Percentiles rank a stretch among this genome's conserved stretches.
These are phyloP conservation scores for Nothomitra cinnamomea DNA, from an alignment of 2,329 filamentous ascomycete genomes.

Conservation along the genomic window DNA sequence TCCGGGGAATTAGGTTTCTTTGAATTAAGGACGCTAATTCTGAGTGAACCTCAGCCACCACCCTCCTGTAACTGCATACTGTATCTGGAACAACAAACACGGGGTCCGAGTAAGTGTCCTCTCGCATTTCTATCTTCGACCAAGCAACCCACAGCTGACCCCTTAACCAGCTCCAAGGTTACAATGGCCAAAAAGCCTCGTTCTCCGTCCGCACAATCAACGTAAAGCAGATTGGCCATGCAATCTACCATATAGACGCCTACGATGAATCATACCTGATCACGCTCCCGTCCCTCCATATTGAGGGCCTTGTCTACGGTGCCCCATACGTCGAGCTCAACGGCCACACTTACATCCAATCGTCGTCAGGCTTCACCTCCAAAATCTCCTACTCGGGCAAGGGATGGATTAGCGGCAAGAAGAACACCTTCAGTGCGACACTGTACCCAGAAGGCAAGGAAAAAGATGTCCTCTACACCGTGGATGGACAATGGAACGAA, in stretches of 20 bases:
- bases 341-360: conserved; percentile 67
- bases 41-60: conserved; percentile 44
- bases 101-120: conserved; percentile 40
- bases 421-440: conserved; percentile 70
- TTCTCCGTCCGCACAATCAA: conserved; percentile 77
- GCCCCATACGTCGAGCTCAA: conserved; percentile 85
- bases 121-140: not conserved
- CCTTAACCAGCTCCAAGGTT: conserved; percentile 43
- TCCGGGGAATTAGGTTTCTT: not conserved
- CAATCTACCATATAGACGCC: conserved; percentile 56
- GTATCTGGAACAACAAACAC: conserved; percentile 71
- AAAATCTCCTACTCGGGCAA: conserved; percentile 89
- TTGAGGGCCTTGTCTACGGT: conserved; percentile 78
- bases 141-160: conserved; percentile 2
- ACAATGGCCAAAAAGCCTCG: conserved; percentile 91
- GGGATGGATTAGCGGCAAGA: conserved; percentile 90
- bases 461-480: conserved; percentile 62
- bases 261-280: conserved; percentile 67
- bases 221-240: conserved; percentile 88
- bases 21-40: not conserved
- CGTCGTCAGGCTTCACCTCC: conserved; percentile 69
- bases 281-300: conserved; percentile 78
- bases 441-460: conserved; percentile 54
- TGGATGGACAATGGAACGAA: conserved; percentile 82
- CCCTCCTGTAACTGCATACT: conserved; percentile 86